A percentile compares a stretch with the other conserved stretches of the same genome.
These are phyloP conservation scores for Rhodomyrtus tomentosa DNA, from an alignment of 345 rosid genomes.

Conservation along the genomic window DNA sequence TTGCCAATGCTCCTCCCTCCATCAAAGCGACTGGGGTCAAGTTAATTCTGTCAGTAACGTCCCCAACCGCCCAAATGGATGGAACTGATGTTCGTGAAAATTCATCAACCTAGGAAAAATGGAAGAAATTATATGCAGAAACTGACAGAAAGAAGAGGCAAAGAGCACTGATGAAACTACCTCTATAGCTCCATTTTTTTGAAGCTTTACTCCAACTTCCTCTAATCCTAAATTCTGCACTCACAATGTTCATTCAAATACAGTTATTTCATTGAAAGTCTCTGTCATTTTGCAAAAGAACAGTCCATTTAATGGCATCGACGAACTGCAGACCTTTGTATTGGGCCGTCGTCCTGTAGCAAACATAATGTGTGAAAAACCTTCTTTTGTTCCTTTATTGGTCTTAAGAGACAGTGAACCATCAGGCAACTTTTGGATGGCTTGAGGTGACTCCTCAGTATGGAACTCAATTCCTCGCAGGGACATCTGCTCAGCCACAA, in stretches of 20 bases:
- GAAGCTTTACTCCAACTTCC: conserved; percentile 58
- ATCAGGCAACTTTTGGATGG: conserved; percentile 61
- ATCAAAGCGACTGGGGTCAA: conserved; percentile 98
- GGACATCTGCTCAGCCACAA: conserved; percentile 82
- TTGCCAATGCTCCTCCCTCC: conserved; percentile 97
- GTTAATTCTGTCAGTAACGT: conserved; percentile 85
- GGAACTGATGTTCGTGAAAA: conserved; percentile 74
- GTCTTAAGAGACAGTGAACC: conserved; percentile 81
- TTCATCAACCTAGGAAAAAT: conserved; percentile 69
- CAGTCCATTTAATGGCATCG: not conserved
- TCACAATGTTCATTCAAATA: conserved; percentile 2
- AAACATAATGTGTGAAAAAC: conserved; percentile 94
- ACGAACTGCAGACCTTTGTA: conserved; percentile 47
- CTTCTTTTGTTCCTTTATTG: conserved; percentile 70
- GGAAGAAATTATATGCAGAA: not conserved
- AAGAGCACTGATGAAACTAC: conserved; percentile 18
- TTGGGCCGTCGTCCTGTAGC: conserved; percentile 94
- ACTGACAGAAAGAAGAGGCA: not conserved
- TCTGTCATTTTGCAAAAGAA: not conserved
- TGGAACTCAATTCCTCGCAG: conserved; percentile 89
- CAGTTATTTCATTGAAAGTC: not conserved
- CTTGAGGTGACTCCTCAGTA: conserved; percentile 79
- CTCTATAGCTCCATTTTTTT: conserved; percentile 85
- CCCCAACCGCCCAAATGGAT: conserved; percentile 97
- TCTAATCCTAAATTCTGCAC: conserved; percentile 91